Base-by-base conservation (phyloP, 2,329 filamentous ascomycete genomes). In the Colletotrichum theobromicola region DNA sequence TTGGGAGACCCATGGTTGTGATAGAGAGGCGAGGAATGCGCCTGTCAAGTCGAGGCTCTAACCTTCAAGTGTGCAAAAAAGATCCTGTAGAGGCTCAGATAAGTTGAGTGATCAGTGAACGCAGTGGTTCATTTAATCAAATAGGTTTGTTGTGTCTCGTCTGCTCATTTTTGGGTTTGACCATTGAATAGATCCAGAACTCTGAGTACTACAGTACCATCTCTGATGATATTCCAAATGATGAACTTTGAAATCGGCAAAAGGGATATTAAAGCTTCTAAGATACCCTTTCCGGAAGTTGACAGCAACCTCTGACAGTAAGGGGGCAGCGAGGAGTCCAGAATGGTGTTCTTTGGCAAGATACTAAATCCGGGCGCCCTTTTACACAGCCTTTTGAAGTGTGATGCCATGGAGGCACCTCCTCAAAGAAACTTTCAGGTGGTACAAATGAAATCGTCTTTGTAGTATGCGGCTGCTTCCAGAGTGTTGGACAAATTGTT, bases 201-300 rank as follows among this genome's bases (percentile, higher is more conserved):
- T n/a, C n/a, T n/a, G 0, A 21, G 6, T 0, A 10, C n/a, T 7
- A 4, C 4, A 0, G 37, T 9, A 42, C 8, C 0, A 2, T 21
- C 10, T 46, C 10, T 21, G 42, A 13, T 5, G 30, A n/a, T 4
- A 18, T 46, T 0, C 0, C 2, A 1, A 4, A 21, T n/a, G 0
- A n/a, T 46, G n/a, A 3, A 21, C n/a, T 4, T 46, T 21, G 6
- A 4, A 0, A 18, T n/a, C 1, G 6, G n/a, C 7, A 6, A 13
- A 50, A 50, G 10, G 21, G 42, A 50, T 12, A 18, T 0, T 12
- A 21, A 0, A 50, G n/a, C 1, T 3, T 50, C n/a, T 21, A 2
- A 50, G 10, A 4, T 21, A 50, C 42, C n/a, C 21, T 50, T 50
- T 1, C 16, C n/a, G 42, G 10, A 50, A 1, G 10, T 50, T 21